These are phyloP conservation scores for Aspergillus arachidicola DNA, from an alignment of 2,329 filamentous ascomycete genomes.

Conservation along the genomic window DNA sequence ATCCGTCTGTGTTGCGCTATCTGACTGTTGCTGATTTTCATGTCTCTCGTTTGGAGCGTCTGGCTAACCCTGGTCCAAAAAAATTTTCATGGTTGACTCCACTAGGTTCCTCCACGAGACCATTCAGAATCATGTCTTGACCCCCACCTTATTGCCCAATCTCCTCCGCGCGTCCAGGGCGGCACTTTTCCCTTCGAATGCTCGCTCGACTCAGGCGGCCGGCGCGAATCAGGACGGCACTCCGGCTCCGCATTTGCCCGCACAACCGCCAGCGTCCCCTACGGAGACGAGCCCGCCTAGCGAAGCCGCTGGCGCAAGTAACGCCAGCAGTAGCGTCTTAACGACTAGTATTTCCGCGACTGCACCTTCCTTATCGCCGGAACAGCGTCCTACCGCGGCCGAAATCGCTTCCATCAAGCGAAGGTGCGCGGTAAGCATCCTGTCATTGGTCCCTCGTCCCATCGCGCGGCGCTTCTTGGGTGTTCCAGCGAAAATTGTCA, in stretches of 20 bases:
- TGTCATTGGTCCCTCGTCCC: conserved; percentile 46
- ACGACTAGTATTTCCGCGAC: conserved; percentile 15
- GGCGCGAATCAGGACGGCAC: conserved; percentile 12
- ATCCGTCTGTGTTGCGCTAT: conserved; percentile 14
- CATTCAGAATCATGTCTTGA: conserved; percentile 63
- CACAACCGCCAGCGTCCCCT: conserved; percentile 26
- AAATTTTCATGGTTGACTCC: conserved; percentile 10
- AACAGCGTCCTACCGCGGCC: conserved; percentile 26
- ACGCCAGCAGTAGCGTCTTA: conserved; percentile 24
- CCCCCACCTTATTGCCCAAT: conserved; percentile 65
- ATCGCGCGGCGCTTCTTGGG: conserved; percentile 50
- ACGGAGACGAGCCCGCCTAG: conserved; percentile 17
- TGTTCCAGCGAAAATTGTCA: conserved; percentile 21
- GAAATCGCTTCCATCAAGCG: conserved; percentile 46
- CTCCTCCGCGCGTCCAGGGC: conserved; percentile 65
- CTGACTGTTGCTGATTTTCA: conserved; percentile 9
- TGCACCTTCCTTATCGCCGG: conserved; percentile 20
- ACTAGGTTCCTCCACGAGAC: conserved; percentile 48
- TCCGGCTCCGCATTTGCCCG: conserved; percentile 25
- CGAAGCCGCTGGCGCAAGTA: conserved; percentile 21
- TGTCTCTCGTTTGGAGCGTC: neutral
- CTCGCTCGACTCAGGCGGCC: conserved; percentile 60
- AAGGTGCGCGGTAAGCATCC: conserved; percentile 46
- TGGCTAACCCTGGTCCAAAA: conserved; percentile 9
- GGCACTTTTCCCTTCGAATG: conserved; percentile 84